Evolutionary conservation across 2,329 filamentous ascomycete species (phyloP).

Genomic region (Phaeoacremonium minimum): DNA sequence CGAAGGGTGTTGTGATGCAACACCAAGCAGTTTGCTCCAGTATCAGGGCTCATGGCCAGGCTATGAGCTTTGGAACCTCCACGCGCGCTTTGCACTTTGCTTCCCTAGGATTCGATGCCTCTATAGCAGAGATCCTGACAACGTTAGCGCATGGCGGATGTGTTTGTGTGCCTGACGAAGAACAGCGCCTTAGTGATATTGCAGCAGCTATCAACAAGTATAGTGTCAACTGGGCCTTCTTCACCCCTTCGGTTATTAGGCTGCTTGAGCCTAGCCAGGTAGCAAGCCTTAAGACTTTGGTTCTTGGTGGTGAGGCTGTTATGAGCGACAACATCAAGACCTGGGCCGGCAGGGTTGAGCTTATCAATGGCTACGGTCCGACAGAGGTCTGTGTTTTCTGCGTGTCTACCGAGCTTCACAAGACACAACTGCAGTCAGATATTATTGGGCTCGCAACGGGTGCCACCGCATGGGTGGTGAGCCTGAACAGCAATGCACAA

Average conservation of each 20-base stretch:
- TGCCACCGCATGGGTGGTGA: no score
- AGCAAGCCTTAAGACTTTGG: slow-evolving; percentile 3
- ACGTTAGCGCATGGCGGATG: slow-evolving; percentile 19
- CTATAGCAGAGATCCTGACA: slow-evolving; percentile 15
- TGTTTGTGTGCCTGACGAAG: slow-evolving; percentile 30
- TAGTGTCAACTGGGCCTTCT: slow-evolving; percentile 9
- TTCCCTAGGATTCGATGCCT: slow-evolving; percentile 23
- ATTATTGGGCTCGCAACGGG: no score
- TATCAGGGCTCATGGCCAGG: no score
- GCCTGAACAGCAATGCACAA: no score
- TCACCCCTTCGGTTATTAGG: slow-evolving; percentile 5
- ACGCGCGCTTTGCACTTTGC: slow-evolving; percentile 27
- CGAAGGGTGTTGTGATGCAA: slow-evolving; percentile 36
- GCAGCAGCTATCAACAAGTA: slow-evolving; percentile 11
- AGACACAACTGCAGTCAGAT: no score
- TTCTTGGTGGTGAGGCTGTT: no score
- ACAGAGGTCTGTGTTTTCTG: no score
- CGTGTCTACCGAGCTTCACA: no score
- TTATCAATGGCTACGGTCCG: no score
- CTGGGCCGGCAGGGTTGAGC: no score
- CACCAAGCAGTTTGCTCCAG: no score
- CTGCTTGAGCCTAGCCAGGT: slow-evolving; percentile 6
- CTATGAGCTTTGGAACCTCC: slow-evolving; percentile 11
- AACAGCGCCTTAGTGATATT: slow-evolving; percentile 30
- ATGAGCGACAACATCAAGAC: no score